A percentile compares a stretch with the other conserved stretches of the same genome.
Evolutionary conservation across 164 flowering plant genomes (phyloP).

Genomic region (Sedum album): DNA sequence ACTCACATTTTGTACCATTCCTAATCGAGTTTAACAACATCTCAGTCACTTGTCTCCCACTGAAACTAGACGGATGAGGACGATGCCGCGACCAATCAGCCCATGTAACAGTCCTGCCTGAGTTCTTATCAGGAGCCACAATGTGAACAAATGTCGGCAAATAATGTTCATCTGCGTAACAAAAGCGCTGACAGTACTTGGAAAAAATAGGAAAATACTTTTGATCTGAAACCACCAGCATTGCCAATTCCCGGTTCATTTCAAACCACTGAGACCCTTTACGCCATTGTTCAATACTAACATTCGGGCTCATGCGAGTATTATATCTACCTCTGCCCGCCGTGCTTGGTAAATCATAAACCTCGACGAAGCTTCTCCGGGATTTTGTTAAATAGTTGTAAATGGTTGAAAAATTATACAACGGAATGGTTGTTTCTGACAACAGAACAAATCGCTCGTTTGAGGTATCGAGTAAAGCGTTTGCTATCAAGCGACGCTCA

Average conservation of each 20-base stretch:
- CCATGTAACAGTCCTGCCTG: conserved; percentile 75
- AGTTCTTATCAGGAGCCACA: conserved; percentile 50
- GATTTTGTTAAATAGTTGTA: conserved; percentile 56
- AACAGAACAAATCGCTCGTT: conserved; percentile 75
- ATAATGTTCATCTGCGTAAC: conserved; percentile 91
- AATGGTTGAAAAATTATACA: conserved; percentile 50
- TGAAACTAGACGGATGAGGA: conserved; percentile 62
- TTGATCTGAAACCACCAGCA: conserved; percentile 43
- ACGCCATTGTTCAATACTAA: conserved; percentile 71
- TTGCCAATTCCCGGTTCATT: conserved; percentile 48
- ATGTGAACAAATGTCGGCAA: no score
- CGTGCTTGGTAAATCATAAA: conserved; percentile 63
- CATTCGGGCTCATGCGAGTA: conserved; percentile 55
- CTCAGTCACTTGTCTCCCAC: not conserved
- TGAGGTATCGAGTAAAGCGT: conserved; percentile 74
- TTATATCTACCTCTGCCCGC: conserved; percentile 79
- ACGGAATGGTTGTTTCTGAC: conserved; percentile 87
- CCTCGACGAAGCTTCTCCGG: conserved; percentile 53
- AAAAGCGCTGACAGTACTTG: conserved; percentile 63
- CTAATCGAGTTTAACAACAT: not conserved
- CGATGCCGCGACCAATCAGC: conserved; percentile 94
- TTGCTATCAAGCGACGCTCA: conserved; percentile 82
- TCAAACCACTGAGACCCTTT: no score
- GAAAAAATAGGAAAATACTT: conserved; percentile 52
- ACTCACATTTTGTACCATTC: not conserved